phyloP scores from a whole-genome alignment of 305 asterid species.

The Solanum hybrid region DNA sequence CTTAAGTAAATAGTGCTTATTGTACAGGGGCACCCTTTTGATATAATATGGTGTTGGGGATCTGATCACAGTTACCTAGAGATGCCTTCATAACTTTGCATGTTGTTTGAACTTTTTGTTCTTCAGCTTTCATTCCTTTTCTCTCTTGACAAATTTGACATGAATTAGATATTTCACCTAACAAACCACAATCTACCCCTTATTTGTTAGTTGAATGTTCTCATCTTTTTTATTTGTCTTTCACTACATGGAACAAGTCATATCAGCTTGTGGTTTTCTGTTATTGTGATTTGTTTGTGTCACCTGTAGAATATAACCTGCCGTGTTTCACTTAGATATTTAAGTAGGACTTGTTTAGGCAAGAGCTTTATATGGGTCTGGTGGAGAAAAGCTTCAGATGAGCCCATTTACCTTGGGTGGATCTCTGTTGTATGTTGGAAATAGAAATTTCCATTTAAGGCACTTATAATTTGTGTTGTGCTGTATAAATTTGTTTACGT shows the following conservation, averaged over 20 bases:
- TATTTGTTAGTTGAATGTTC: not conserved
- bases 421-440: not conserved
- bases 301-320: not conserved
- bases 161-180: not conserved
- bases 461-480: not conserved
- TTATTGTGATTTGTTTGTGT: not conserved
- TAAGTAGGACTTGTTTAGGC: not conserved
- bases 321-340: not conserved
- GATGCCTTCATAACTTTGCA: not conserved
- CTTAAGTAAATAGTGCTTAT: not conserved
- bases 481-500: not conserved
- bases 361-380: not conserved
- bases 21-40: not conserved
- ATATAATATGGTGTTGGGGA: not conserved
- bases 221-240: not conserved
- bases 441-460: not conserved
- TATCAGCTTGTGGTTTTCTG: not conserved
- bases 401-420: not conserved
- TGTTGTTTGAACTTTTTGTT: not conserved
- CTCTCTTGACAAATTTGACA: not conserved
- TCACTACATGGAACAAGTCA: not conserved
- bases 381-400: not conserved
- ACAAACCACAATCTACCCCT: not conserved
- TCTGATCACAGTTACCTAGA: not conserved
- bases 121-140: not conserved